Percentiles rank a stretch among this genome's conserved stretches.
phyloP scores from a whole-genome alignment of 2,329 filamentous ascomycete genomes.

The Alternaria sp. region DNA sequence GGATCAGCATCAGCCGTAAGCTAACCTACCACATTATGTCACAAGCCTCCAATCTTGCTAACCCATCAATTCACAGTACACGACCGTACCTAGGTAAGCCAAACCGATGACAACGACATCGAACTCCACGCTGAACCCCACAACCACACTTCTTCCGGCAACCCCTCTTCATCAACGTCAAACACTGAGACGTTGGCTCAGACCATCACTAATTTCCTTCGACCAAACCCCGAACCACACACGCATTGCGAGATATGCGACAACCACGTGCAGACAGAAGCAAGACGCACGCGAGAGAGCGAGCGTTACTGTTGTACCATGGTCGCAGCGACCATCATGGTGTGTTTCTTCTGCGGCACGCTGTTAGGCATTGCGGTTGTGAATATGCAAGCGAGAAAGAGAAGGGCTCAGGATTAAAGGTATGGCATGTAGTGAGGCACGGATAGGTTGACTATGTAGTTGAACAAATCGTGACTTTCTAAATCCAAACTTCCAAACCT shows the following conservation, averaged over 20 bases:
- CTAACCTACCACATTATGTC: not conserved
- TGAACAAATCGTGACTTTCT: not conserved
- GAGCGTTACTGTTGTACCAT: conserved; percentile 33
- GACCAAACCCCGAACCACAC: conserved; percentile 26
- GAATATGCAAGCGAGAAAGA: conserved; percentile 3
- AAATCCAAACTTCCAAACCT: not conserved
- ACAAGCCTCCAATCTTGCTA: not conserved
- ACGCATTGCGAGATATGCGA: conserved; percentile 40
- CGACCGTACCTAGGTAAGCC: conserved; percentile 24
- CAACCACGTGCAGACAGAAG: conserved; percentile 20
- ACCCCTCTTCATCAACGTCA: not conserved
- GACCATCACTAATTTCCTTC: conserved; percentile 32
- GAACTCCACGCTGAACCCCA: conserved; percentile 27
- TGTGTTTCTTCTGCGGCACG: conserved; percentile 16
- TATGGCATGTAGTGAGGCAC: not conserved
- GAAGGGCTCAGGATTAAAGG: not conserved
- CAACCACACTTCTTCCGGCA: not conserved
- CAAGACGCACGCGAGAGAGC: conserved; percentile 23
- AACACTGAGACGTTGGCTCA: conserved; percentile 27
- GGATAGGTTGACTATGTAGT: not conserved
- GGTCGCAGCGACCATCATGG: conserved; percentile 31
- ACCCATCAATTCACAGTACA: conserved; percentile 23
- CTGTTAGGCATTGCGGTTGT: conserved; percentile 28
- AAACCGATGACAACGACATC: conserved; percentile 33
- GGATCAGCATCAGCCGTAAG: conserved; percentile 28